Evolutionary conservation across 768 basidiomycete species (phyloP), one percentile per base, ranked within the genome.

Genomic region (Agaricus blazei): DNA sequence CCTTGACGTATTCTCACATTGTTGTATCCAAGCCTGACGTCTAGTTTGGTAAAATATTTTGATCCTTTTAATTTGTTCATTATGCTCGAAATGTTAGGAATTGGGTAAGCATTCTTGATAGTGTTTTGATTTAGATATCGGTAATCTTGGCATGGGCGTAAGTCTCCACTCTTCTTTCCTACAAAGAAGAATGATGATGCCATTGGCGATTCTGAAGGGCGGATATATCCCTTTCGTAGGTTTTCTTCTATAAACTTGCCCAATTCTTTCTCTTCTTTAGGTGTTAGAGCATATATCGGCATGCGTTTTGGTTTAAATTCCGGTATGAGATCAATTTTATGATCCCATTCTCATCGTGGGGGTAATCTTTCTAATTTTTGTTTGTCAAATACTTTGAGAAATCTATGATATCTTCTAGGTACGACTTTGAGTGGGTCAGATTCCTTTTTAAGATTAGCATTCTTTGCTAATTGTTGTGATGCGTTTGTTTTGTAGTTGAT

Each of bases 81-180:
- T 3, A 74, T 48, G n/a, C 73, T 65, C 1, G 62, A 58, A 46
- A 75, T 66, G 3, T 70, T 64, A 0, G 70, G 72, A 3, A 75
- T 60, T 2, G 68, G 72, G 46, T 74, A 71, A 3, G 47, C 47
- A 52, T 74, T 48, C 29, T 68, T 64, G 15, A 67, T 63, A 0
- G 71, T 72, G 52, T 69, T 63, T 0, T 65, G 57, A 45, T 75
- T 75, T 0, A 74, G 64, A 1, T 58, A 48, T n/a, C 63, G 52
- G 49, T 67, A 74, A 48, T 75, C 62, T 40, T 72, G 69, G 0
- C 70, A 61, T 42, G 58, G 66, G 0, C 58, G 51, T 0, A 66
- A 64, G 12, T 15, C 44, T 29, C 61, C 62, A 54, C 65, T 63
- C 47, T 67, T 62, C 53, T 65, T 67, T 27, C 11, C 47, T 7